phyloP scores from a whole-genome alignment of 306 rosid genomes.

The Acacia crassicarpa region DNA sequence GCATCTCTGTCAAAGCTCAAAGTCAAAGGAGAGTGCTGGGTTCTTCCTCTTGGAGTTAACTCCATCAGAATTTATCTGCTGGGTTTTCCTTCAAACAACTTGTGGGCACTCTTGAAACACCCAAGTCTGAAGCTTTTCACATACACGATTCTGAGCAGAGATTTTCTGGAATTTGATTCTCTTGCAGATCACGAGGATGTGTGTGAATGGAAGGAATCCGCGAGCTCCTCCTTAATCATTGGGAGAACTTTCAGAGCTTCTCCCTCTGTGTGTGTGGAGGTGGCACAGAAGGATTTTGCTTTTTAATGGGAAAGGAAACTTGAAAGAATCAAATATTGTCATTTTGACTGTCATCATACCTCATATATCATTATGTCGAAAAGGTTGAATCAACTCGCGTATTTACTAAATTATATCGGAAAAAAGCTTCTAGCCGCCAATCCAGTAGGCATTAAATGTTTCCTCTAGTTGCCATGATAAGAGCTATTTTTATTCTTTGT shows the following conservation, averaged over 20 bases:
- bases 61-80: slow-evolving; percentile 35
- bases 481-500: slow-evolving; percentile 30
- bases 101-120: slow-evolving; percentile 19
- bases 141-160: slow-evolving; percentile 9
- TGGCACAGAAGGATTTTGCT: background rate
- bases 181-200: slow-evolving; percentile 13
- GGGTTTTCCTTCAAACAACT: slow-evolving; percentile 23
- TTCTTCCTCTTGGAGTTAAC: slow-evolving; percentile 54
- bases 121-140: slow-evolving; percentile 12
- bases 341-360: background rate
- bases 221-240: background rate
- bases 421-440: slow-evolving; percentile 2
- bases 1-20: slow-evolving; percentile 48
- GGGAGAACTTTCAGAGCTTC: slow-evolving; percentile 30
- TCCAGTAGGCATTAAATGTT: background rate
- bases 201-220: slow-evolving; percentile 15
- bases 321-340: slow-evolving; percentile 16
- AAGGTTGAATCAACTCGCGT: too few species aligned
- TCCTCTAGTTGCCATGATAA: slow-evolving; percentile 4
- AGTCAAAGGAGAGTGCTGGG: slow-evolving; percentile 36
- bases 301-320: background rate
- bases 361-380: too few species aligned
- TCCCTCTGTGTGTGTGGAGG: background rate
- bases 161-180: slow-evolving; percentile 13
- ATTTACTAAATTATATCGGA: too few species aligned